Percentiles rank a stretch among this genome's conserved stretches.
phyloP scores from a whole-genome alignment of 495 filamentous ascomycete genomes.

The Penicillium taxi region DNA sequence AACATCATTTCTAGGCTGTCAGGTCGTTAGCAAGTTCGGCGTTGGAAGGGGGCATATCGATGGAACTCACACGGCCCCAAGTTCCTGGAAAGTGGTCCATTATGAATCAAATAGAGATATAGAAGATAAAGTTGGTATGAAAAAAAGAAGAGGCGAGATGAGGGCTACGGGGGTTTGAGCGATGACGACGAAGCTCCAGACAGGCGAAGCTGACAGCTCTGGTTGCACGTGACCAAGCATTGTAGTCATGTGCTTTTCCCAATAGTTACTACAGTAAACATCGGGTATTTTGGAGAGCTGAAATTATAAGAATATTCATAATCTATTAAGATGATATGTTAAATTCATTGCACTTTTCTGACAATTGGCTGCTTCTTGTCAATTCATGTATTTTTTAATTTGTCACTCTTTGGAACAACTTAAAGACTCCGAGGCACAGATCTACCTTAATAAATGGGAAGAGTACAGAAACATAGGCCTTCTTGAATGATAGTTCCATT shows the following conservation, averaged over 20 bases:
- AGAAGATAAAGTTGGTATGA: background rate
- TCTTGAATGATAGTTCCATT: no score
- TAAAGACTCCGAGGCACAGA: no score
- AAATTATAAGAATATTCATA: no score
- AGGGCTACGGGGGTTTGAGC: conserved; percentile 12
- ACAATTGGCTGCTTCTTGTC: no score
- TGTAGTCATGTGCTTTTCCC: no score
- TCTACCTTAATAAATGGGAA: no score
- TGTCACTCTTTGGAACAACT: no score
- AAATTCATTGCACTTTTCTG: no score
- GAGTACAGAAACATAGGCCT: no score
- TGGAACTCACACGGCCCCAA: conserved; percentile 81
- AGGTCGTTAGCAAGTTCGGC: conserved; percentile 23
- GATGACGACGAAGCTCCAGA: conserved; percentile 29
- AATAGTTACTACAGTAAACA: no score
- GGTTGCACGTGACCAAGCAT: conserved; percentile 22
- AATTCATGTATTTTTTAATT: no score
- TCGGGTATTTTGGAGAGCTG: background rate
- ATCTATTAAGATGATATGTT: no score
- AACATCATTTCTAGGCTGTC: conserved; percentile 85
- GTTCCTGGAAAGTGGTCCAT: conserved; percentile 97
- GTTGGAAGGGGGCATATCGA: conserved; percentile 16
- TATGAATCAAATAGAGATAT: conserved; percentile 11
- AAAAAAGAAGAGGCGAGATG: conserved; percentile 6
- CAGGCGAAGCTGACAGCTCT: conserved; percentile 38